Base-by-base conservation (phyloP, 2,329 filamentous ascomycete genomes). In the Ophiosphaerella narmari region DNA sequence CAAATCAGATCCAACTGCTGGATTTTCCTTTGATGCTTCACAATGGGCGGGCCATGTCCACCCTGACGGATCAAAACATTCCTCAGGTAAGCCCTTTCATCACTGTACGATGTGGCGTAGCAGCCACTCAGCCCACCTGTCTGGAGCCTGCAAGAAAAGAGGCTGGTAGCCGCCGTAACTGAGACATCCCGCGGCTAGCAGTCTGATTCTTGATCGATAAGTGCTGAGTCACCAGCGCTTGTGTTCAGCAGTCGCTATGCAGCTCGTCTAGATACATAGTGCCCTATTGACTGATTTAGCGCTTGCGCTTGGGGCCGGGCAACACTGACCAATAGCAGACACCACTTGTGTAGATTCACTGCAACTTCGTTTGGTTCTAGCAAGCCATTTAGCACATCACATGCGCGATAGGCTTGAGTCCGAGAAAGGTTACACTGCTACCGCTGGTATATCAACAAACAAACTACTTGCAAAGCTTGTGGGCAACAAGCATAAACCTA, bases 381-480 rank as follows among this genome's bases (percentile, higher is more conserved):
- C 85, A 4, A 94, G 91, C 9, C 91, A 97, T 73, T 76, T 97
- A 29, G 91, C 91, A 5, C 78, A 83, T 26, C 80, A 93, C 67
- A 73, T 97, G 23, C 86, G 93, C 11, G 76, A 81, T 48, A 82
- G 84, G 64, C 77, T 97, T 9, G 89, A 95, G 64, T 78, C 86
- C 39, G 80, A 90, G 39, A 87, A 86, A 64, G 90, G 91, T 1
- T 96, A 93, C 73, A 96, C 91, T 0, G 88, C 88, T 24, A 93
- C 92, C 1, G 91, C 90, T 36, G 93, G 93, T 4, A 85, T 97
- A 18, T 88, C 91, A 2, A 95, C 90, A 0, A 93, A 88, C 65
- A 97, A 97, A 72, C 74, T 93, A 5, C 78, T 96, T 9, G 86
- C 89, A 50, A 97, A 97, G 72, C 80, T 97, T 12, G 89, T 86